Conservation (phyloP, 495 filamentous ascomycete genomes). For the Terfezia claveryi region DNA sequence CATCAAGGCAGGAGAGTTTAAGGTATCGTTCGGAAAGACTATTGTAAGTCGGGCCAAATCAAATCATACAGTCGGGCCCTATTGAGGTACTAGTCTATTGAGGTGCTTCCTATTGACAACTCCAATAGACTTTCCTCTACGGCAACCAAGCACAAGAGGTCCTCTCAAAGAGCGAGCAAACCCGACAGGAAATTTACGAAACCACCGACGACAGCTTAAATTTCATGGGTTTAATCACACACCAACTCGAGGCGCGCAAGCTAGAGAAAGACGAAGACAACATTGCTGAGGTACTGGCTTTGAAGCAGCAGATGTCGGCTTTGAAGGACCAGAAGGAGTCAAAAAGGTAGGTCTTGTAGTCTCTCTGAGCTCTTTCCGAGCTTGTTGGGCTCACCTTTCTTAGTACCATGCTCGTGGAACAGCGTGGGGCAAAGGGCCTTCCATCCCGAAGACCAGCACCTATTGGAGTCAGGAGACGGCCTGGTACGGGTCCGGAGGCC, state of each 20-base stretch:
- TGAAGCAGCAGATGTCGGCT: constrained; percentile 31
- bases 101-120: neutral
- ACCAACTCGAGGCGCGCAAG: neutral
- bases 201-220: neutral
- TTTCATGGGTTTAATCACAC: neutral
- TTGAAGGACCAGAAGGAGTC: neutral
- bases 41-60: constrained; percentile 22
- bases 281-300: constrained; percentile 29
- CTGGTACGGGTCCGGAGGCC: too few species aligned
- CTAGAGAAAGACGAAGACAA: constrained; percentile 12
- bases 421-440: neutral
- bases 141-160: neutral
- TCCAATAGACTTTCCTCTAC: neutral
- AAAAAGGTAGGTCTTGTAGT: neutral
- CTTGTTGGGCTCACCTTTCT: neutral
- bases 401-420: neutral
- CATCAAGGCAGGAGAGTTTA: constrained; percentile 26
- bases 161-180: neutral
- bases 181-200: neutral
- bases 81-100: neutral
- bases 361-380: neutral
- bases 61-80: neutral
- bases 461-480: too few species aligned
- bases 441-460: too few species aligned
- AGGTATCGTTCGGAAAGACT: constrained; percentile 25